These are phyloP conservation scores for Calycina herbarum DNA, from an alignment of 2,329 filamentous ascomycete species.

Conservation along the genomic window DNA sequence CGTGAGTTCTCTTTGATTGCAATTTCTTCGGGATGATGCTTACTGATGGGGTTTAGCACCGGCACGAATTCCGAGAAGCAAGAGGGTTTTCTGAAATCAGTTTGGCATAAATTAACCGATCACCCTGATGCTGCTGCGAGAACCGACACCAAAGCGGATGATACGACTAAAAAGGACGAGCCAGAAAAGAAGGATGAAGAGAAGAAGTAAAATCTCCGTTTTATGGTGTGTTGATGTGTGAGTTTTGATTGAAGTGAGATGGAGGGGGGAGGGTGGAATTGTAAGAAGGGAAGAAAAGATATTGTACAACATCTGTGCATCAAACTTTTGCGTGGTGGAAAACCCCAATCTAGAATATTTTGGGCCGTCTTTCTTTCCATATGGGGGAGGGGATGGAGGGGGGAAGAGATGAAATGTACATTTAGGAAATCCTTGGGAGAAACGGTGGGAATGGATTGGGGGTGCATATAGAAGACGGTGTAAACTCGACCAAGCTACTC, in stretches of 20 bases:
- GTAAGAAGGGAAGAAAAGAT: background rate
- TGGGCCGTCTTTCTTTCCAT: background rate
- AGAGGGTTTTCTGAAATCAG: conserved; percentile 88
- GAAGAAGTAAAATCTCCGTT: too few relatives aligned
- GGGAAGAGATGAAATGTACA: background rate
- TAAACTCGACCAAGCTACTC: background rate
- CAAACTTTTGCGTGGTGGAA: too few relatives aligned
- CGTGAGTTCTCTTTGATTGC: background rate
- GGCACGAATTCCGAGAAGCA: conserved; percentile 61
- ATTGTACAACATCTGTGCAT: background rate
- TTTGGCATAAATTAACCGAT: conserved; percentile 91
- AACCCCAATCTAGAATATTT: background rate
- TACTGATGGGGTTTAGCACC: conserved; percentile 12
- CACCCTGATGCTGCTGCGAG: conserved; percentile 42
- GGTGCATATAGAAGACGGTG: background rate
- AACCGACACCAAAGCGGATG: background rate
- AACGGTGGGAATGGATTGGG: background rate
- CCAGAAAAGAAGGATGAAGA: background rate
- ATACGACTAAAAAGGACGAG: background rate
- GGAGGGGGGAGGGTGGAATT: background rate
- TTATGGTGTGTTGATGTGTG: background rate
- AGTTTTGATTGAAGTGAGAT: background rate
- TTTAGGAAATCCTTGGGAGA: too few relatives aligned
- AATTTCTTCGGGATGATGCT: background rate
- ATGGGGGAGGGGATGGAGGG: background rate